Evolutionary conservation across 352 stramenopile genomes (phyloP), one percentile per base, ranked within the genome.

Genomic region (Pythium volutum): DNA sequence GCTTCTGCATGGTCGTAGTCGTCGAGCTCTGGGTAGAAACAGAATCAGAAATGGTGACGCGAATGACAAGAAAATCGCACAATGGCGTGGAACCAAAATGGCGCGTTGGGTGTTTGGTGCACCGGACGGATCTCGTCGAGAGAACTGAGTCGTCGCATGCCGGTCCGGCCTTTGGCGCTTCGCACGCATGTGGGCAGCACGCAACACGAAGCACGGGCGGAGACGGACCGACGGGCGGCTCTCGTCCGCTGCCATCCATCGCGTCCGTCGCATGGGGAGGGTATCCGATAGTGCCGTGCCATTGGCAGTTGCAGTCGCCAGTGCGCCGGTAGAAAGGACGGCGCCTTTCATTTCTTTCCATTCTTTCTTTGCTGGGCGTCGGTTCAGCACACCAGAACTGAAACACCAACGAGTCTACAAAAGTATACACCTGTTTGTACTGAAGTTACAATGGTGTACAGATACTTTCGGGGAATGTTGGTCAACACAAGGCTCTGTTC

Each of bases 31-130:
- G n/a, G n/a, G n/a, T n/a, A n/a, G n/a, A n/a, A n/a, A 31, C 29
- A 33, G 29, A 25, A 54, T 54, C 47, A 54, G 47, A 48, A 0
- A n/a, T 33, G 46, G 33, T 16, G 55, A 36, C 56, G 56, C 56
- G 20, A 63, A 63, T 23, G 46, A 55, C 23, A 56, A 36, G 31
- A 36, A 39, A 52, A 52, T 52, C 46, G 46, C 46, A 52, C 46
- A 52, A 52, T 52, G 46, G 26, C 16, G 46, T 38, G 23, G 26
- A 23, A 25, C 46, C 25, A 52, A 52, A 10, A 14, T 22, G 8
- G 10, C n/a, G 42, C 20, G 16, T 36, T 50, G 15, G 43, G 29
- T 31, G 12, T 31, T 33, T 23, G 26, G 26, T 36, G 8, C 26
- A 18, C 26, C 46, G 46, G 18, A 22, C 26, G 46, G 16, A 52